phyloP scores from a whole-genome alignment of 257 asterid species.

The Verbena officinalis region DNA sequence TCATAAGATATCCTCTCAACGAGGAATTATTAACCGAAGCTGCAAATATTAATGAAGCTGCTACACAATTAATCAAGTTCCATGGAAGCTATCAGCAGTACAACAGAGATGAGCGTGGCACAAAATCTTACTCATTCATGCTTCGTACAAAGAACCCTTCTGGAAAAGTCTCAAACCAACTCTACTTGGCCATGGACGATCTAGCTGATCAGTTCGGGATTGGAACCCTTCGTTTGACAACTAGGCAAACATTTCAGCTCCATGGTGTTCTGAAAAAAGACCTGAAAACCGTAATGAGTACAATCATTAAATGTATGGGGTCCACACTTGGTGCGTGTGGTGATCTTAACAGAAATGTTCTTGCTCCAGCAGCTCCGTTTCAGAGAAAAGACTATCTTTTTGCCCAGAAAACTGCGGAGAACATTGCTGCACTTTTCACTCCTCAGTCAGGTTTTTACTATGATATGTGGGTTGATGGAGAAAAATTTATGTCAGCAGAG shows the following conservation, averaged over 20 bases:
- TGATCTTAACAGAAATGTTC: constrained; percentile 93
- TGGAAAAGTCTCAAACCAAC: constrained; percentile 90
- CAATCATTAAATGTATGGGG: constrained; percentile 84
- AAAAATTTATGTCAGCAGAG: constrained; percentile 81
- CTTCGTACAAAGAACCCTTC: constrained; percentile 98
- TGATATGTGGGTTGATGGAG: constrained; percentile 99
- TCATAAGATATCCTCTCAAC: constrained; percentile 89
- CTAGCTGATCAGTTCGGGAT: constrained; percentile 95
- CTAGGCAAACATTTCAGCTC: constrained; percentile 96
- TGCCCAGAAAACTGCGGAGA: constrained; percentile 95
- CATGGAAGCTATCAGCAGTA: constrained; percentile 98
- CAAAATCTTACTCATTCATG: constrained; percentile 86
- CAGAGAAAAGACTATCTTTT: constrained; percentile 72
- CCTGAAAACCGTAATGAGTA: constrained; percentile 94
- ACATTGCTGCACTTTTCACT: constrained; percentile 88
- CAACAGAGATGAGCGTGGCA: constrained; percentile 91
- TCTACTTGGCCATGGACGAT: constrained; percentile 91
- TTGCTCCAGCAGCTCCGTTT: constrained; percentile 93
- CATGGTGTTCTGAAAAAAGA: constrained; percentile 90
- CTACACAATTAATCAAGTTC: constrained; percentile 92
- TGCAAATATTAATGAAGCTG: constrained; percentile 82
- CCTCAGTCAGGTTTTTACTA: constrained; percentile 99
- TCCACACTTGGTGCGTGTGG: constrained; percentile 99
- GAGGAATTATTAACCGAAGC: constrained; percentile 85
- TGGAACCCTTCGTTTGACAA: constrained; percentile 91